Evolutionary conservation across 768 basidiomycete species (phyloP).

Genomic region (Kondoa subrosea): DNA sequence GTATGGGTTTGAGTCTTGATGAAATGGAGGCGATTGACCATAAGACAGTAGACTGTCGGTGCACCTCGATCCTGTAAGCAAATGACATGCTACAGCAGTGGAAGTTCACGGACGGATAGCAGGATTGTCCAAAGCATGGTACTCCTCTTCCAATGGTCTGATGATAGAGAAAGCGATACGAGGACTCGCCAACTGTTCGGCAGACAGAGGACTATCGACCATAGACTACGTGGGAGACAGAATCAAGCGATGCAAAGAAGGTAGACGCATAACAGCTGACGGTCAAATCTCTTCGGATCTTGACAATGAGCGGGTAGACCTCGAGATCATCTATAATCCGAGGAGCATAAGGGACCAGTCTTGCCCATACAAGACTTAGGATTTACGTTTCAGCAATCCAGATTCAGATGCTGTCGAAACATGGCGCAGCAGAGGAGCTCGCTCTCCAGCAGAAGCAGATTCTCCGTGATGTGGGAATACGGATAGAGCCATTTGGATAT

Average conservation of each 20-base stretch:
- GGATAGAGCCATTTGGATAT: not conserved
- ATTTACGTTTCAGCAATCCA: not conserved
- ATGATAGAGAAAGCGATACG: slow-evolving; percentile 4
- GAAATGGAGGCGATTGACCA: slow-evolving; percentile 13
- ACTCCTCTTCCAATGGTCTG: slow-evolving; percentile 10
- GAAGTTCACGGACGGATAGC: slow-evolving; percentile 5
- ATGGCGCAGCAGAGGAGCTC: not conserved
- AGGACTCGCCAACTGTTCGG: slow-evolving; percentile 9
- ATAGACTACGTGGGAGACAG: not conserved
- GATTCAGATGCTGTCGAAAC: not conserved
- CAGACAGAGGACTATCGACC: slow-evolving; percentile 12
- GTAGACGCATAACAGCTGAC: not conserved
- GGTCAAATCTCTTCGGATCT: not conserved
- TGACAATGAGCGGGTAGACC: not conserved
- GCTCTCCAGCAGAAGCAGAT: too few species aligned
- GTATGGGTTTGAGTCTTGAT: slow-evolving; percentile 1
- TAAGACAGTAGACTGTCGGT: not conserved
- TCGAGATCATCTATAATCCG: not conserved
- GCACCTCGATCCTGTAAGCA: not conserved
- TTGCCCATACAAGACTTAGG: not conserved
- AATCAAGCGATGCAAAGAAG: not conserved
- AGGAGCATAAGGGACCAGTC: too few species aligned
- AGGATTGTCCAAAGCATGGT: slow-evolving; percentile 4
- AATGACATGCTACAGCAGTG: not conserved
- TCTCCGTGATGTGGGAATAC: not conserved